Conservation (phyloP, 2,329 filamentous ascomycete species). For the Paecilomyces niveus region DNA sequence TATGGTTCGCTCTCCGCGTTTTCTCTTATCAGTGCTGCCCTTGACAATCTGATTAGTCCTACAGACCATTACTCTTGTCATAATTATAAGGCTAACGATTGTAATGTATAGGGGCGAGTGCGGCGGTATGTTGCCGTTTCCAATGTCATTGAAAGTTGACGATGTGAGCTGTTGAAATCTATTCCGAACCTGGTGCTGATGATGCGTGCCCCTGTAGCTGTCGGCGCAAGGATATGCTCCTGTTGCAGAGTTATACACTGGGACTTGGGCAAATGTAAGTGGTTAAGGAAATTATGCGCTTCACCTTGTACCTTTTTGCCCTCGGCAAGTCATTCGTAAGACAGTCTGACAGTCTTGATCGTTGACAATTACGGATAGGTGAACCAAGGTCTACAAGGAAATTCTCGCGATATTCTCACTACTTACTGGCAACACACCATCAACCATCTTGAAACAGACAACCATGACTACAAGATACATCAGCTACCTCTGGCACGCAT, state of each 20-base stretch:
- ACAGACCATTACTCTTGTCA: not conserved
- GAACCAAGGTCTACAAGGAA: constrained; percentile 86
- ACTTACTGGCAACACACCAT: constrained; percentile 99
- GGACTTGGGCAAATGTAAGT: constrained; percentile 88
- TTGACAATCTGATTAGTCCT: constrained; percentile 1
- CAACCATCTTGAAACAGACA: constrained; percentile 87
- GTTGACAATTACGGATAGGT: constrained; percentile 50
- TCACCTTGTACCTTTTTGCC: not conserved
- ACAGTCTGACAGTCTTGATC: constrained; percentile 10
- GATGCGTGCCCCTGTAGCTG: constrained; percentile 50
- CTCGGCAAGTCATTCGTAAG: not conserved
- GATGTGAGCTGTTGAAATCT: not conserved
- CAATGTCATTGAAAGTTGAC: not conserved
- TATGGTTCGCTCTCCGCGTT: constrained; percentile 53
- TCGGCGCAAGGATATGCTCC: constrained; percentile 81
- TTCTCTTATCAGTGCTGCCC: constrained; percentile 4
- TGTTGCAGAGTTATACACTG: constrained; percentile 83
- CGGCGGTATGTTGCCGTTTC: constrained; percentile 48
- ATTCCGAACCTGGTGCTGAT: constrained; percentile 13
- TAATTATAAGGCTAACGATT: constrained; percentile 4
- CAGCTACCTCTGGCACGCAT: constrained; percentile 95
- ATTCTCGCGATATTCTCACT: constrained; percentile 93
- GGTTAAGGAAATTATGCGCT: not conserved
- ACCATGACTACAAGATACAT: constrained; percentile 97
- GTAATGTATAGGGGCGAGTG: constrained; percentile 54